phyloP scores from a whole-genome alignment of 768 basidiomycete genomes.

The Phylloporus sp. region DNA sequence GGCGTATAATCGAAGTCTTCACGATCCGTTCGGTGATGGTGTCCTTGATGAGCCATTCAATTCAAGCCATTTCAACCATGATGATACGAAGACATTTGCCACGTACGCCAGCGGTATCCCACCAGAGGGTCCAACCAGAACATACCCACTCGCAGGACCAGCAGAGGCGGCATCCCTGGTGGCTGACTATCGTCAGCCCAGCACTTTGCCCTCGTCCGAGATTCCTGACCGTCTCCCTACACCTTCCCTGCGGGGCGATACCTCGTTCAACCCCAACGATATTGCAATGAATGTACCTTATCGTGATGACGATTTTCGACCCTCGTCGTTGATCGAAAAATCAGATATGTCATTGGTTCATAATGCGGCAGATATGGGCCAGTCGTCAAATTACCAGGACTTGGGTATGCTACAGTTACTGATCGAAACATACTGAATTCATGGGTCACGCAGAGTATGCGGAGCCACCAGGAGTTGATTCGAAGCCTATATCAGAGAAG shows the following conservation, averaged over 20 bases:
- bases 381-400: slow-evolving; percentile 44
- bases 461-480: slow-evolving; percentile 41
- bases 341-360: slow-evolving; percentile 41
- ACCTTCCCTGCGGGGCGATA: slow-evolving; percentile 10
- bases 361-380: slow-evolving; percentile 41
- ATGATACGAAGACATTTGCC: slow-evolving; percentile 19
- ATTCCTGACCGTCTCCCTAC: slow-evolving; percentile 13
- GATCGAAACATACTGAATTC: neutral
- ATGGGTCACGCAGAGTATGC: slow-evolving; percentile 51
- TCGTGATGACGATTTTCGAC: slow-evolving; percentile 20
- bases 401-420: slow-evolving; percentile 39
- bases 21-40: slow-evolving; percentile 28
- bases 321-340: slow-evolving; percentile 17
- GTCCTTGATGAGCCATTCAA: slow-evolving; percentile 21
- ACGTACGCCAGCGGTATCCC: slow-evolving; percentile 21
- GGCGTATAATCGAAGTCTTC: slow-evolving; percentile 18
- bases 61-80: slow-evolving; percentile 6
- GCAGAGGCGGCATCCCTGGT: slow-evolving; percentile 25
- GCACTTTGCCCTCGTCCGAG: slow-evolving; percentile 13
- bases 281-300: slow-evolving; percentile 14
- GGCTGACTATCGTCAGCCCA: slow-evolving; percentile 25
- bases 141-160: slow-evolving; percentile 4
- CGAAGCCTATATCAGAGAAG: slow-evolving; percentile 37
- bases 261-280: slow-evolving; percentile 3
- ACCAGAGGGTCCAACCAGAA: slow-evolving; percentile 8